phyloP scores from a whole-genome alignment of 2,329 filamentous ascomycete species.

The Trichothecium sympodiale region DNA sequence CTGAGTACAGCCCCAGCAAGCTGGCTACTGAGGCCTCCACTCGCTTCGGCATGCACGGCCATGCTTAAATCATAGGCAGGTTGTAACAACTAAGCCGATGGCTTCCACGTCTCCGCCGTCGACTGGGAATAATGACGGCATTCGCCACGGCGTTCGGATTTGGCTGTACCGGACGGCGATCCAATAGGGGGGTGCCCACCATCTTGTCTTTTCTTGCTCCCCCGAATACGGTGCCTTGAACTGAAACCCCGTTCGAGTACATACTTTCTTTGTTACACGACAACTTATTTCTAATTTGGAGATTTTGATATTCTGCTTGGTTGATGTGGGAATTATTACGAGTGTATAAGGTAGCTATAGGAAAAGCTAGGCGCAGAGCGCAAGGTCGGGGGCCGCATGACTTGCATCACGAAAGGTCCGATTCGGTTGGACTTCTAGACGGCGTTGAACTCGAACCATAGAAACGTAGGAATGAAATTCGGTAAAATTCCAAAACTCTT shows the following conservation, averaged over 20 bases:
- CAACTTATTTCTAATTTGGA: conserved; percentile 16
- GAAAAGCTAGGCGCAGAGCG: conserved; percentile 23
- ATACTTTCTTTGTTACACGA: conserved; percentile 13
- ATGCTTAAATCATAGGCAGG: not conserved
- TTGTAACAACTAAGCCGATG: not conserved
- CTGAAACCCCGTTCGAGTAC: conserved; percentile 12
- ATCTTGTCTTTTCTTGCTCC: conserved; percentile 6
- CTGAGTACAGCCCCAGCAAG: conserved; percentile 41
- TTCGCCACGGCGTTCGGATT: conserved; percentile 12
- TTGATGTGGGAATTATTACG: conserved; percentile 11
- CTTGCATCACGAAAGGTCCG: conserved; percentile 26
- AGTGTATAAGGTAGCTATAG: conserved; percentile 22
- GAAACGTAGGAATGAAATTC: conserved; percentile 27
- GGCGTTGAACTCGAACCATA: conserved; percentile 22
- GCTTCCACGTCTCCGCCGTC: not conserved
- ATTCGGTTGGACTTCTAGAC: conserved; percentile 27
- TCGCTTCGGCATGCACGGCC: conserved; percentile 30
- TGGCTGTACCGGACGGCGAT: conserved; percentile 19
- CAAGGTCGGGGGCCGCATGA: conserved; percentile 19
- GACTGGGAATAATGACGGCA: not conserved
- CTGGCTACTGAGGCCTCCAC: conserved; percentile 36
- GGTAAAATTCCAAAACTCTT: not conserved
- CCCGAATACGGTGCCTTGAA: conserved; percentile 2
- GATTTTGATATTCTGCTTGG: conserved; percentile 18
- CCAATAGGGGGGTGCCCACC: conserved; percentile 11